Evolutionary conservation across 2,329 filamentous ascomycete species (phyloP).

Genomic region (Torrubiellomyces zombiae): DNA sequence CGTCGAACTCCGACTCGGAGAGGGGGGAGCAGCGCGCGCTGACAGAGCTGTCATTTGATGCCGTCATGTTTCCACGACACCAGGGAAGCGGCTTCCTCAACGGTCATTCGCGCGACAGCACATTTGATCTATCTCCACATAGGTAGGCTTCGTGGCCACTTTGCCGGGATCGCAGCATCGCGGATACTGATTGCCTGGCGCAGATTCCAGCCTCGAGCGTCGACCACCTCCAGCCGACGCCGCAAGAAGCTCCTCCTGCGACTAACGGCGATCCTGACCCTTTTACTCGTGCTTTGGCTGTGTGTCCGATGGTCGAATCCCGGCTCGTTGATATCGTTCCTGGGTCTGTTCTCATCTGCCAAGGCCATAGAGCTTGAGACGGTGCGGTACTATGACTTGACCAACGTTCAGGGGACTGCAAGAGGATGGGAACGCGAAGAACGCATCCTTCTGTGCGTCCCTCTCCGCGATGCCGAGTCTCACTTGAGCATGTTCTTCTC

Average conservation of each 20-base stretch:
- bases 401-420: conserved; percentile 77
- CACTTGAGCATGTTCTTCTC: conserved; percentile 97
- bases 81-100: conserved; percentile 59
- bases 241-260: conserved; percentile 58
- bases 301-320: conserved; percentile 57
- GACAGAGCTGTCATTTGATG: conserved; percentile 13
- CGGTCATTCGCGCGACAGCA: conserved; percentile 62
- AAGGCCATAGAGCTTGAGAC: conserved; percentile 76
- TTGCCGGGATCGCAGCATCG: background rate
- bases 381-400: conserved; percentile 91
- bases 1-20: too few species aligned
- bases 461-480: conserved; percentile 77
- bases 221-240: conserved; percentile 53
- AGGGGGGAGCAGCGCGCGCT: too few species aligned
- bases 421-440: conserved; percentile 94
- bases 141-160: conserved; percentile 43
- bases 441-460: conserved; percentile 85
- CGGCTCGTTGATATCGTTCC: conserved; percentile 43
- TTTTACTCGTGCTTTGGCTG: conserved; percentile 46
- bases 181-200: background rate
- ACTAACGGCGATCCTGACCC: conserved; percentile 41
- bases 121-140: conserved; percentile 78
- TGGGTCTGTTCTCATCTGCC: conserved; percentile 51
- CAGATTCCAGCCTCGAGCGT: conserved; percentile 63
- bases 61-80: conserved; percentile 67